Percentiles rank a stretch among this genome's conserved stretches.
phyloP scores from a whole-genome alignment of 2,329 filamentous ascomycete species.

The Dothideomycetes sp. region DNA sequence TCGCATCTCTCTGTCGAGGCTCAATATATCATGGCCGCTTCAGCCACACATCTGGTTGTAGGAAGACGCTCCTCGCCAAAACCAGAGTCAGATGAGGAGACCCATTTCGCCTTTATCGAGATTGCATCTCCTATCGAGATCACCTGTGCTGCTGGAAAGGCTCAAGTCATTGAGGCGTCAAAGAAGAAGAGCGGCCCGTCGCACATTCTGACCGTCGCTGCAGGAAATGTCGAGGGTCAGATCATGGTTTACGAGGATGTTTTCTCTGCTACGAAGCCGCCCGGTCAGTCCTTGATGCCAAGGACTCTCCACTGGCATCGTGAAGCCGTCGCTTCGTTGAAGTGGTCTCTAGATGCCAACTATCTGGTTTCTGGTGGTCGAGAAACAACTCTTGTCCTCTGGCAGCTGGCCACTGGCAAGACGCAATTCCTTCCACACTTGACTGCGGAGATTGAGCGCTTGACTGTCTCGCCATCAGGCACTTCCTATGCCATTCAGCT shows the following conservation, averaged over 20 bases:
- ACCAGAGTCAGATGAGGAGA: conserved; percentile 4
- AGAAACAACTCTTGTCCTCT: conserved; percentile 81
- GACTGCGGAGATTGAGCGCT: conserved; percentile 69
- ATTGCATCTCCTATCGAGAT: conserved; percentile 50
- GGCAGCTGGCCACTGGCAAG: conserved; percentile 82
- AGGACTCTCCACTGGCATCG: conserved; percentile 87
- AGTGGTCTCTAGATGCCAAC: conserved; percentile 92
- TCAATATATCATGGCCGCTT: conserved; percentile 46
- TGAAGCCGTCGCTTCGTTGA: conserved; percentile 68
- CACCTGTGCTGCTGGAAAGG: conserved; percentile 54
- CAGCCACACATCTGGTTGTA: conserved; percentile 46
- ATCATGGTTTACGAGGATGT: conserved; percentile 63
- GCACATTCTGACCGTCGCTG: conserved; percentile 56
- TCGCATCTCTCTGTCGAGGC: conserved; percentile 33
- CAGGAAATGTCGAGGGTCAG: conserved; percentile 66
- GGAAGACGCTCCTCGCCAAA: conserved; percentile 37
- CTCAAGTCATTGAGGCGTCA: conserved; percentile 16
- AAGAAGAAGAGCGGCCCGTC: conserved; percentile 22
- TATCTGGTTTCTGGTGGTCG: conserved; percentile 89
- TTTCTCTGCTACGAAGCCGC: conserved; percentile 13
- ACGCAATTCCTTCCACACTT: conserved; percentile 84
- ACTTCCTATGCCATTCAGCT: conserved; percentile 75
- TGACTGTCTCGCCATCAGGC: conserved; percentile 70
- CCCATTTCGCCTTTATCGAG: conserved; percentile 39
- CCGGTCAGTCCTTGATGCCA: conserved; percentile 26